Base-by-base conservation (phyloP, 345 rosid genomes). In the Mangifera indica region DNA sequence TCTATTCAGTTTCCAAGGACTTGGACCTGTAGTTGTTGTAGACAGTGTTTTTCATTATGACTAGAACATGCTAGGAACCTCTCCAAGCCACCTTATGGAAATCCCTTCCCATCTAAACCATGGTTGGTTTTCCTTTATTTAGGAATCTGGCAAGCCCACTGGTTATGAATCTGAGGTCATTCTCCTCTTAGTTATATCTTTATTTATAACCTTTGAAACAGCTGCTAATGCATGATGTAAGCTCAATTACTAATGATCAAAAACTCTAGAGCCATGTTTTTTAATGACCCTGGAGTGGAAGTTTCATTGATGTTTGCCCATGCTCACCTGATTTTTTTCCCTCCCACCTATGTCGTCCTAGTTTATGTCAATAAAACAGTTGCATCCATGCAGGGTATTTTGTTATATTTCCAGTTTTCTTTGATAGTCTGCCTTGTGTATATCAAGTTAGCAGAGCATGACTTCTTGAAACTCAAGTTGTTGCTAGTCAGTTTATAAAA, bases 141-240 rank as follows among this genome's bases (percentile, higher is more conserved):
- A 26, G 20, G 32, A 70, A 48, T 61, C 34, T 75, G 32, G 10
- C 11, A 20, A 69, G 32, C 52, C 9, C 32, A 34, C 51, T 37
- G 24, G 37, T 44, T 32, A 10, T 64, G 48, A 70, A 70, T 63
- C 22, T 5, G 21, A 24, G 26, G 6, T 62, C 34, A 21, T 10
- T 70, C 37, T 1, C 20, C 70, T 29, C 49, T 18, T 56, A 42
- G 26, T 63, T 52, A 15, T 11, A 70, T 17, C 7, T 55, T 40
- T 66, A 48, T 6, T 48, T 25, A 76, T 11, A 75, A 63, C 13
- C 4, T 45, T 29, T 29, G 60, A 45, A 29, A 4, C 10, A 55
- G 74, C 63, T 71, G 8, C 49, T 55, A 74, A 55, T 46, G 72
- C 49, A 34, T 45, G 67, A 52, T 60, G 52, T 65, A 42, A 21